phyloP scores from a whole-genome alignment of 75 land plant genomes.

The Selaginella moellendorffii region DNA sequence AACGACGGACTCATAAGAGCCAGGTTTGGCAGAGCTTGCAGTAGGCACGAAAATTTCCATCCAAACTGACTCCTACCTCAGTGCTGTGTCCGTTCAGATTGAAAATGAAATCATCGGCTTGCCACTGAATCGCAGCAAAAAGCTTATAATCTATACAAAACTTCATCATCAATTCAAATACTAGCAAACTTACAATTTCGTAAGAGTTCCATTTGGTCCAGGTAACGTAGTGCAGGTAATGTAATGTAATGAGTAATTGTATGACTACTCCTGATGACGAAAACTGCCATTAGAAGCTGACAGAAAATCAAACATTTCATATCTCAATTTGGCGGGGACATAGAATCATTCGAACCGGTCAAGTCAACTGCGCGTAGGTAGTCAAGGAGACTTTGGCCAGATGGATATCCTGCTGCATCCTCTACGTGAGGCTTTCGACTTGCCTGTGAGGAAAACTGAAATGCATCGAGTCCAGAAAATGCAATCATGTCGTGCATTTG shows the following conservation, averaged over 20 bases:
- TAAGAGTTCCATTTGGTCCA: constrained; percentile 69
- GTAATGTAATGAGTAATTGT: too few relatives aligned
- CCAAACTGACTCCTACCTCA: constrained; percentile 7
- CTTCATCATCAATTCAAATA: constrained; percentile 63
- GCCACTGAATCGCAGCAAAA: constrained; percentile 90
- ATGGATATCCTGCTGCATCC: constrained; percentile 22
- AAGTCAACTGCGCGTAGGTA: constrained; percentile 79
- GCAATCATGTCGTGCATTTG: too few relatives aligned
- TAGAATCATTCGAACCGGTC: constrained; percentile 37
- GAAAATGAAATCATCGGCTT: constrained; percentile 73
- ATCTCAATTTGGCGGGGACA: too few relatives aligned
- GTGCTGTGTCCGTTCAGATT: constrained; percentile 47
- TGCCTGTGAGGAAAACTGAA: constrained; percentile 19
- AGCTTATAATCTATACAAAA: constrained; percentile 67
- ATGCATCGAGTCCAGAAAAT: not conserved
- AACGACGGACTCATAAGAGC: constrained; percentile 68
- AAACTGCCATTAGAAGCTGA: constrained; percentile 89
- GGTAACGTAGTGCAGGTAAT: too few relatives aligned
- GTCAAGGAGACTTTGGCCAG: constrained; percentile 49
- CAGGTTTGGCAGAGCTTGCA: constrained; percentile 40
- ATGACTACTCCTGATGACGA: constrained; percentile 59
- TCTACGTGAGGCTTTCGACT: constrained; percentile 57
- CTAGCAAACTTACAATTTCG: constrained; percentile 62
- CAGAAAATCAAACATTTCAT: not conserved
- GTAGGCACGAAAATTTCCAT: constrained; percentile 62